These are phyloP conservation scores for Trichoderma reesei DNA, from an alignment of 495 filamentous ascomycete species.

Conservation along the genomic window DNA sequence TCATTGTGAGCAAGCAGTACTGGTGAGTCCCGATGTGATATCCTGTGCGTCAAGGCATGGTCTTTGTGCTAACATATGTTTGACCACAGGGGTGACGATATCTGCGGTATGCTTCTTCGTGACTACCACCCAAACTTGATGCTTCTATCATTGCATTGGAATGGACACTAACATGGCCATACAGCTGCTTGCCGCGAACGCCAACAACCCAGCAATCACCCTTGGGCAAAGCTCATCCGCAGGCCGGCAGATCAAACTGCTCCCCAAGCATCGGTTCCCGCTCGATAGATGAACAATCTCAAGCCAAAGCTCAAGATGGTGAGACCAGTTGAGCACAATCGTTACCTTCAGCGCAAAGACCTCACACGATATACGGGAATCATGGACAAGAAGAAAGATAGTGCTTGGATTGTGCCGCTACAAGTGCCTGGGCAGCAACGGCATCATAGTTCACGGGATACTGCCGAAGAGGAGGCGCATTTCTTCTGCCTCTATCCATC, in stretches of 20 bases:
- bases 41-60: not conserved
- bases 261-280: not conserved
- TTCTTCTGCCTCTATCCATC: not conserved
- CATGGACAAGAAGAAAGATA: not conserved
- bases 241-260: not conserved
- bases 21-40: conserved; percentile 8
- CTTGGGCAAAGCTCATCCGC: conserved; percentile 9
- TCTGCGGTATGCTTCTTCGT: conserved; percentile 4
- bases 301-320: not conserved
- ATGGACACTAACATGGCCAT: not conserved
- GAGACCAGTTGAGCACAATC: not conserved
- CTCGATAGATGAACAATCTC: not conserved
- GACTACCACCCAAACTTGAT: not conserved
- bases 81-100: conserved; percentile 6
- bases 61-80: not conserved
- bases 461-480: not conserved
- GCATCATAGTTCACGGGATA: not conserved
- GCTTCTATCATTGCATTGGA: not conserved
- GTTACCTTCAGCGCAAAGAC: not conserved
- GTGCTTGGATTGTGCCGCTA: not conserved
- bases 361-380: not conserved
- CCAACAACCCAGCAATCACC: conserved; percentile 1
- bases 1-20: conserved; percentile 11
- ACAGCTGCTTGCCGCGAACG: conserved; percentile 11
- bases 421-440: not conserved